Evolutionary conservation across 441 rosid species (phyloP).

Genomic region (Arabidopsis lyrata): DNA sequence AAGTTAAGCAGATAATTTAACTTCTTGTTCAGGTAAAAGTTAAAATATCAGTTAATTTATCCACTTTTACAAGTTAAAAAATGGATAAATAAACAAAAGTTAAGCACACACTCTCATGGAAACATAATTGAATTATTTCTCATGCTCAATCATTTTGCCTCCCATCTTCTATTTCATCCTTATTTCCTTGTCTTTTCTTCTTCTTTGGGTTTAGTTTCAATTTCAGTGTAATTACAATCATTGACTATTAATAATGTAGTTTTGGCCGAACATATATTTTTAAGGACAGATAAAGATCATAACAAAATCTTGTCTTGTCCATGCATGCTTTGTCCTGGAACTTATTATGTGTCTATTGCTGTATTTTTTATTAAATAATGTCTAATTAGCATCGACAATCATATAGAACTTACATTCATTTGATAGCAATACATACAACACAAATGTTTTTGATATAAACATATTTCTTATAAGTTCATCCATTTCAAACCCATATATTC

Average conservation of each 20-base stretch:
- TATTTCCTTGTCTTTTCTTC: background rate
- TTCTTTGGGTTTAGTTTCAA: conserved; percentile 28
- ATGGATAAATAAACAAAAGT: conserved; percentile 19
- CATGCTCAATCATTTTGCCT: conserved; percentile 52
- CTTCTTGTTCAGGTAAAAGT: conserved; percentile 27
- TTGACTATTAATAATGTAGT: conserved; percentile 44
- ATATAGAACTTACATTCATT: background rate
- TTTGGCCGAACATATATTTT: conserved; percentile 18
- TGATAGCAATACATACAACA: background rate
- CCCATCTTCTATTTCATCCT: conserved; percentile 37
- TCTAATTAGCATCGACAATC: background rate
- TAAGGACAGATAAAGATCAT: conserved; percentile 32
- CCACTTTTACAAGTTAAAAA: conserved; percentile 17
- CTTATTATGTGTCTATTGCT: background rate
- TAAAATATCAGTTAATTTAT: conserved; percentile 2
- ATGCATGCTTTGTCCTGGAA: conserved; percentile 27
- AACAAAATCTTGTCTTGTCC: conserved; percentile 40
- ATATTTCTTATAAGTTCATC: background rate
- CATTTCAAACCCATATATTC: background rate
- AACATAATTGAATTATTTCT: conserved; percentile 30
- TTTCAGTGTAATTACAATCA: conserved; percentile 45
- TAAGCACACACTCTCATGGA: conserved; percentile 36
- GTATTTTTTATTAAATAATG: too few species aligned
- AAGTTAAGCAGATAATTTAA: conserved; percentile 23
- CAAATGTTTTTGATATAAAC: background rate